Percentiles rank a stretch among this genome's conserved stretches.
phyloP scores from a whole-genome alignment of 345 rosid species.

The Moricandia arvensis region DNA sequence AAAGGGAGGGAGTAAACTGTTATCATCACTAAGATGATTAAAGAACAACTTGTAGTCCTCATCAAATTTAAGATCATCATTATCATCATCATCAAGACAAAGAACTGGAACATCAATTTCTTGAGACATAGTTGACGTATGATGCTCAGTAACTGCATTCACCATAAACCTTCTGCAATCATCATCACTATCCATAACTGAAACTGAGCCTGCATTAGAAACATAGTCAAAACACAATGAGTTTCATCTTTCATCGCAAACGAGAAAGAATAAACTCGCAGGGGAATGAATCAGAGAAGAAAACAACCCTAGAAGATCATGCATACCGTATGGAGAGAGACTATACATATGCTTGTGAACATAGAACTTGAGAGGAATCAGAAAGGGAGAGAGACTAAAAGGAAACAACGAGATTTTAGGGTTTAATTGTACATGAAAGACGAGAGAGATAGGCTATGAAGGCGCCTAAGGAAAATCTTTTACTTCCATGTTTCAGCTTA shows the following conservation, averaged over 20 bases:
- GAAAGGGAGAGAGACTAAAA: slow-evolving; percentile 3
- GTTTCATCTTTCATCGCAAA: not conserved
- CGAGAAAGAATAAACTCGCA: not conserved
- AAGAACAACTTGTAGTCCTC: slow-evolving; percentile 4
- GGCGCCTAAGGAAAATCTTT: not conserved
- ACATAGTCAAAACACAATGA: not conserved
- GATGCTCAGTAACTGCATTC: not conserved
- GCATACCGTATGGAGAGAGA: slow-evolving; percentile 11
- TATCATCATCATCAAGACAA: slow-evolving; percentile 24
- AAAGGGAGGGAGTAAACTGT: not conserved
- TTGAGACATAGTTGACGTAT: not conserved
- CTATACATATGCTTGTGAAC: slow-evolving; percentile 15
- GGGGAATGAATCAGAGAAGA: not conserved
- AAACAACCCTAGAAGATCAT: not conserved
- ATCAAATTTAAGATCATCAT: slow-evolving; percentile 11
- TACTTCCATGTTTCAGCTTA: not conserved
- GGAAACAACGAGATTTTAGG: slow-evolving; percentile 13
- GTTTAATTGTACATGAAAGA: slow-evolving; percentile 15
- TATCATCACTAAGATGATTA: slow-evolving; percentile 13
- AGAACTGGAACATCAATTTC: slow-evolving; percentile 9
- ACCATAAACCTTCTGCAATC: slow-evolving; percentile 5
- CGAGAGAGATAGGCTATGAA: not conserved
- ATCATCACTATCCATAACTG: not conserved
- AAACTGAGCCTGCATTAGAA: slow-evolving; percentile 8
- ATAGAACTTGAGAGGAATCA: not conserved